These are phyloP conservation scores for Priceomyces castillae DNA, from an alignment of 805 yeast genomes.

Conservation along the genomic window DNA sequence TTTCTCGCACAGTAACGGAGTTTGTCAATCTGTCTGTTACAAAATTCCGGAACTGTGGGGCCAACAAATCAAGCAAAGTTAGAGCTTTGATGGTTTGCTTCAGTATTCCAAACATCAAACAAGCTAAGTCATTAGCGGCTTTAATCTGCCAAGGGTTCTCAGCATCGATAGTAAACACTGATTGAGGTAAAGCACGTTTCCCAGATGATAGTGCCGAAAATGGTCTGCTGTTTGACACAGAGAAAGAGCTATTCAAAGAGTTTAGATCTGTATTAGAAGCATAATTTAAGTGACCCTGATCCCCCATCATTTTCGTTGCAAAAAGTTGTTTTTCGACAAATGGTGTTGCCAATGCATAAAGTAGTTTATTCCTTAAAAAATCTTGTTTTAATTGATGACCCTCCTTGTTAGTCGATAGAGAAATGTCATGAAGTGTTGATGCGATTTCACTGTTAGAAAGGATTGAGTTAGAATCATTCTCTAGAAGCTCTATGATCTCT, in stretches of 20 bases:
- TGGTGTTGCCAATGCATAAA: conserved; percentile 68
- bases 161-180: conserved; percentile 75
- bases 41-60: conserved; percentile 70
- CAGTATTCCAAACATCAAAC: conserved; percentile 80
- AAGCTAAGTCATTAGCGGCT: conserved; percentile 88
- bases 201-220: conserved; percentile 67
- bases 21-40: conserved; percentile 53
- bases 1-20: conserved; percentile 14
- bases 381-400: conserved; percentile 35
- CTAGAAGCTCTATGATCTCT: conserved; percentile 49
- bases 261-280: conserved; percentile 34
- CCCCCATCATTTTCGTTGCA: conserved; percentile 21
- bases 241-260: conserved; percentile 15
- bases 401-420: conserved; percentile 40
- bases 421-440: conserved; percentile 55
- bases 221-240: conserved; percentile 36
- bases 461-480: conserved; percentile 29
- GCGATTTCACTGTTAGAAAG: conserved; percentile 42
- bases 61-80: conserved; percentile 72
- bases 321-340: conserved; percentile 45
- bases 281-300: conserved; percentile 18
- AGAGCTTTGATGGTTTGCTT: conserved; percentile 58
- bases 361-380: conserved; percentile 42
- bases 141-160: conserved; percentile 75
- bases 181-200: conserved; percentile 73